Conservation (phyloP, 495 filamentous ascomycete species). For the Penicillium egyptiacum region DNA sequence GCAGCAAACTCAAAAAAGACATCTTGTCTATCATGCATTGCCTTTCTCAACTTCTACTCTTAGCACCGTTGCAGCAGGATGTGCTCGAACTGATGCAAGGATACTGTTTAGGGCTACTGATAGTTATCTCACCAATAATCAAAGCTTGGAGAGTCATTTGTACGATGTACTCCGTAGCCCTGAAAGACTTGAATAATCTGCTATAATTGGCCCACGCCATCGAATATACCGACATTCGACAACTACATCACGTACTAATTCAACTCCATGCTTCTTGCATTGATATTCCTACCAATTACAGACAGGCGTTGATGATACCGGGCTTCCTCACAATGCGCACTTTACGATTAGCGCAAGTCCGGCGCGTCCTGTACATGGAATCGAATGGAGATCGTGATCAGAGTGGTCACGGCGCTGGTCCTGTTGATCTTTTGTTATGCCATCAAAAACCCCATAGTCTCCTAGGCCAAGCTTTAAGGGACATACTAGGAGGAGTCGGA, state of each 20-base stretch:
- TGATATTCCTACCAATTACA: neutral
- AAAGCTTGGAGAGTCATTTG: neutral
- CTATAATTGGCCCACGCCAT: neutral
- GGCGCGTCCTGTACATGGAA: constrained; percentile 8
- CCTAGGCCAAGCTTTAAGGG: constrained; percentile 7
- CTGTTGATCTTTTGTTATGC: neutral
- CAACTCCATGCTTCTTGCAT: neutral
- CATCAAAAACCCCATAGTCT: neutral
- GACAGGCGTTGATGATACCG: neutral
- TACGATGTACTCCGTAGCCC: neutral
- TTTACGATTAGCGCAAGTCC: neutral
- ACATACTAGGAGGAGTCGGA: neutral
- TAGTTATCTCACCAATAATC: constrained; percentile 1
- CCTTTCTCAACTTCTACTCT: constrained; percentile 20
- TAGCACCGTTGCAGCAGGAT: constrained; percentile 34
- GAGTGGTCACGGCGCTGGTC: neutral
- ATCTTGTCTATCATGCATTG: constrained; percentile 34
- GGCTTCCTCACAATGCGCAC: neutral
- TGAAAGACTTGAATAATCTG: neutral
- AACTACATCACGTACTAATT: neutral
- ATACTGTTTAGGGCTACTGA: neutral
- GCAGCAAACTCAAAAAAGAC: constrained; percentile 49
- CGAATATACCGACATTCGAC: neutral
- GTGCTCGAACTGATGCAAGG: constrained; percentile 38
- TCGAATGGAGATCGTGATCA: neutral